Base-by-base conservation (phyloP, 371 early-diverging fungal species). In the Mortierella sp. region DNA sequence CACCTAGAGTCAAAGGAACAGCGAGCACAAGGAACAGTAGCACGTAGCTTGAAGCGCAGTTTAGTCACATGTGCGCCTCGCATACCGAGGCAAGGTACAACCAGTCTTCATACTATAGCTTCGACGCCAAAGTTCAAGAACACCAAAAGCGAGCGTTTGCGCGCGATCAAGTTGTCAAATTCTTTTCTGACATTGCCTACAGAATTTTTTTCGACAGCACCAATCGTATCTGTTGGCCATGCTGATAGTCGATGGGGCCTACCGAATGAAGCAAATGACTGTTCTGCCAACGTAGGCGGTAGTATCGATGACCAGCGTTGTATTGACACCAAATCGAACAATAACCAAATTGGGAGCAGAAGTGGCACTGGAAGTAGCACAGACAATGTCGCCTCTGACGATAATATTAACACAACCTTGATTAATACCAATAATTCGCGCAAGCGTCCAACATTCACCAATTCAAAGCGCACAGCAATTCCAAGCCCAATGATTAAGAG, bases 401-500 rank as follows among this genome's bases (percentile, higher is more conserved):
- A 47, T 31, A 54, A 23, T 54, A 29, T 26, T 26, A 10, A 8
- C 9, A 54, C 19, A 29, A 3, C 26, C 54, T 28, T 10, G 9
- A 2, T 22, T 29, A 28, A 54, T 23, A 29, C 23, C 26, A 29
- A 9, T 26, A 28, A 12, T 26, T 7, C 7, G 51, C 6, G 8
- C 22, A 49, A 7, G 51, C 9, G 51, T 49, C 23, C 9, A 15
- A 7, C 51, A 28, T 12, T 9, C 26, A 28, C 28, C 12, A 54
- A 7, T 54, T 54, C 54, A 13, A 19, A 2, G 45, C 45, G 45
- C 19, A 6, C 23, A 13, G 43, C 58, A 29, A 29, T 23, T 3
- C 51, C 51, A 15, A 54, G 60, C 23, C 54, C 68, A 15, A 32
- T 68, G 40, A 32, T 55, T 45, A 54, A 53, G 55, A 55, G 62